These are phyloP conservation scores for Aureobasidium sp. DNA, from an alignment of 2,329 filamentous ascomycete genomes.

Conservation along the genomic window DNA sequence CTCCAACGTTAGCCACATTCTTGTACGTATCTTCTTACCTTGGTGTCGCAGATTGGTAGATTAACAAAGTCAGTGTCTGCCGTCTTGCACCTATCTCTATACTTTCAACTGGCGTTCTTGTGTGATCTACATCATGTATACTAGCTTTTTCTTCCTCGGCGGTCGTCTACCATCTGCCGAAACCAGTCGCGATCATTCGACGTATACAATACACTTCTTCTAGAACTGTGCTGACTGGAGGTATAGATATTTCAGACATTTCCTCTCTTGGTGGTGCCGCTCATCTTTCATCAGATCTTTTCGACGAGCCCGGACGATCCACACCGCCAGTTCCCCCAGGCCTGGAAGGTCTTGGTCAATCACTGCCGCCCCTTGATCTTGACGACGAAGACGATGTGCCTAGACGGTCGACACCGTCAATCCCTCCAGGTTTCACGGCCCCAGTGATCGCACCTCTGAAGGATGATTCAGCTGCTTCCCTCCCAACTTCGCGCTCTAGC, in stretches of 20 bases:
- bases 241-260: constrained; percentile 15
- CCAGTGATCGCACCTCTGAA: not conserved
- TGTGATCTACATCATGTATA: constrained; percentile 16
- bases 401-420: constrained; percentile 36
- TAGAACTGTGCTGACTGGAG: constrained; percentile 10
- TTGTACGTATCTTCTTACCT: constrained; percentile 20
- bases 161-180: constrained; percentile 12
- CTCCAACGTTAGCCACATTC: constrained; percentile 17
- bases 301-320: constrained; percentile 19
- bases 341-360: constrained; percentile 23
- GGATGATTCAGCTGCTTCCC: constrained; percentile 16
- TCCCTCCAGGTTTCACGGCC: constrained; percentile 39
- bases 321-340: constrained; percentile 30
- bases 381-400: constrained; percentile 21
- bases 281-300: constrained; percentile 14
- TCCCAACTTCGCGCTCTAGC: constrained; percentile 23
- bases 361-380: not conserved
- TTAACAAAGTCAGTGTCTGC: constrained; percentile 20
- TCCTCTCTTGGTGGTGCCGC: constrained; percentile 6
- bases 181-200: not conserved
- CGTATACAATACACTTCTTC: constrained; percentile 1
- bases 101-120: constrained; percentile 13
- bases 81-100: constrained; percentile 13
- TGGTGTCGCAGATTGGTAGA: constrained; percentile 20
- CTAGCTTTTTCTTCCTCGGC: constrained; percentile 5